Evolutionary conservation across 2,329 filamentous ascomycete species (phyloP).

Genomic region (Emergomyces orientalis): DNA sequence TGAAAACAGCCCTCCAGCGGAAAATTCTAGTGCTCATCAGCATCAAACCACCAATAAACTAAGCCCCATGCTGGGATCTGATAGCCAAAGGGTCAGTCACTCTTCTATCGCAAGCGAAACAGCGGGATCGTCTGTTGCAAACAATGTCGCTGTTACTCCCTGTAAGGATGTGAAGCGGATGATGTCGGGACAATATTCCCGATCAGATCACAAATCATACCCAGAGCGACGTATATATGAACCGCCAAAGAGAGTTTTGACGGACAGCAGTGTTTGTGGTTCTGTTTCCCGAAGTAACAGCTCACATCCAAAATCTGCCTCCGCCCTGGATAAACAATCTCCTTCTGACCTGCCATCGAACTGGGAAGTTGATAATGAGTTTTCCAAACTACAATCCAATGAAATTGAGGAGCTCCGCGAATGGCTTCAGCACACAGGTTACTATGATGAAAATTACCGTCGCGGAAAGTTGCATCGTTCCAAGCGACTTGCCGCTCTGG

Average conservation of each 20-base stretch:
- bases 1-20: conserved; percentile 12
- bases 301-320: neutral
- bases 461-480: conserved; percentile 16
- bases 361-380: conserved; percentile 12
- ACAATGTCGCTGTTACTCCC: neutral
- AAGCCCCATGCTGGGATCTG: neutral
- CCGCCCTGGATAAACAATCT: neutral
- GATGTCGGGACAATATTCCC: neutral
- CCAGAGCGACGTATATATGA: conserved; percentile 16
- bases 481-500: conserved; percentile 23
- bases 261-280: neutral
- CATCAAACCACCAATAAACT: neutral
- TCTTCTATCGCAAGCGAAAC: neutral
- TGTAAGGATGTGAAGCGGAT: neutral
- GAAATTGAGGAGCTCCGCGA: conserved; percentile 24
- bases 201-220: conserved; percentile 11
- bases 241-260: conserved; percentile 7
- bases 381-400: conserved; percentile 9
- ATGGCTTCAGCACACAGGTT: conserved; percentile 30
- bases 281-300: neutral
- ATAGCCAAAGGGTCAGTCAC: neutral
- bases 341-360: neutral
- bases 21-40: neutral
- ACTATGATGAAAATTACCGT: conserved; percentile 27
- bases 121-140: neutral